These are phyloP conservation scores for Stephania yunnanensis DNA, from an alignment of 164 flowering plant genomes.

Conservation along the genomic window DNA sequence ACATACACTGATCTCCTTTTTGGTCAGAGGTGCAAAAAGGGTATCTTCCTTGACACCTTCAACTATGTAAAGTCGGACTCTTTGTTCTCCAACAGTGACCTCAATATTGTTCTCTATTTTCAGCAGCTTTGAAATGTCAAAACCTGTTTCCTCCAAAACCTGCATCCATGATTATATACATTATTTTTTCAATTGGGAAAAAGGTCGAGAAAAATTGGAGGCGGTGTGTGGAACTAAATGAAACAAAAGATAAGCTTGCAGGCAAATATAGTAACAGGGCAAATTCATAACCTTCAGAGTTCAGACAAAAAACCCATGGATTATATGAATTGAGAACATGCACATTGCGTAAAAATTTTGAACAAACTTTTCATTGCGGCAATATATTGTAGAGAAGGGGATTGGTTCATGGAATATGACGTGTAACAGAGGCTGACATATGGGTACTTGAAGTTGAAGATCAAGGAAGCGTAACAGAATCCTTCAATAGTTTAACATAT, in stretches of 20 bases:
- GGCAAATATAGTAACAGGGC: no score
- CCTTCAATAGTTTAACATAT: no score
- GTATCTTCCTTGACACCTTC: slow-evolving; percentile 87
- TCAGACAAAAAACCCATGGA: no score
- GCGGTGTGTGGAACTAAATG: neutral
- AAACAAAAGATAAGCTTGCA: neutral
- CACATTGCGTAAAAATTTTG: neutral
- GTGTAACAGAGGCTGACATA: no score
- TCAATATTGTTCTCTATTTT: slow-evolving; percentile 77
- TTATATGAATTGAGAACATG: no score
- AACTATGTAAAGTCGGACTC: slow-evolving; percentile 82
- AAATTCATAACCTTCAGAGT: no score
- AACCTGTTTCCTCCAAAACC: slow-evolving; percentile 96
- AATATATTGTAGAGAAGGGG: neutral
- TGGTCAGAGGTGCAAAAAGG: slow-evolving; percentile 90
- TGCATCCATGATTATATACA: slow-evolving; percentile 26
- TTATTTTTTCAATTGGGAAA: neutral
- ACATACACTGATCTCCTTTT: slow-evolving; percentile 96
- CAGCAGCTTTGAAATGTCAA: slow-evolving; percentile 64
- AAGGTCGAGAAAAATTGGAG: neutral
- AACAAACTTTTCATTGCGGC: neutral
- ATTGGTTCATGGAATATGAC: neutral
- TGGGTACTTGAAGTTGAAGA: no score
- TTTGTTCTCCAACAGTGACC: slow-evolving; percentile 73
- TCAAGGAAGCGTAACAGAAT: no score